Evolutionary conservation across 306 rosid species (phyloP).

Genomic region (Vigna mungo): DNA sequence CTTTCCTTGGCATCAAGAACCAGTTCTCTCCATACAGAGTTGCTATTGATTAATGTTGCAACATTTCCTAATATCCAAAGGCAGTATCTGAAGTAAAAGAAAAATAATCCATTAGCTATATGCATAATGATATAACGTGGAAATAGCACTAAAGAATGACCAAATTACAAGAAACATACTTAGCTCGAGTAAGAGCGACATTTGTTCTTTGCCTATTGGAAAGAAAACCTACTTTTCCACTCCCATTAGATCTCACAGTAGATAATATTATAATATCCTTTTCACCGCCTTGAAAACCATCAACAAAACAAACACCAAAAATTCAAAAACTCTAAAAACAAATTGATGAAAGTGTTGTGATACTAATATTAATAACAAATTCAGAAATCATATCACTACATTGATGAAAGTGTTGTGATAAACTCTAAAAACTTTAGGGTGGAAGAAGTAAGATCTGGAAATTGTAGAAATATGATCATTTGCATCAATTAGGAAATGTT

Average conservation of each 20-base stretch:
- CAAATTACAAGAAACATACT: too few relatives aligned
- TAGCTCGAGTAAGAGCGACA: constrained; percentile 68
- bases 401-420: too few relatives aligned
- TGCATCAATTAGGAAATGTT: too few relatives aligned
- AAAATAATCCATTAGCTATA: not conserved
- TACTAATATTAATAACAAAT: too few relatives aligned
- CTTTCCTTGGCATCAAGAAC: constrained; percentile 55
- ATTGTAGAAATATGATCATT: too few relatives aligned
- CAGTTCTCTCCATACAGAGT: constrained; percentile 54
- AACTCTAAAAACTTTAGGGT: too few relatives aligned
- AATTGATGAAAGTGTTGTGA: too few relatives aligned
- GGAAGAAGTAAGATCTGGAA: too few relatives aligned
- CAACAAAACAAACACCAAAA: constrained; percentile 66
- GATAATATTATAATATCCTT: constrained; percentile 63
- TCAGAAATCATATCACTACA: too few relatives aligned
- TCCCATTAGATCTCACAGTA: constrained; percentile 53
- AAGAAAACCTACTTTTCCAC: constrained; percentile 64
- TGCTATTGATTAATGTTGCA: constrained; percentile 45
- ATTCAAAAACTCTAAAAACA: too few relatives aligned
- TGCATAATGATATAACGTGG: not conserved
- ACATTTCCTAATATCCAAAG: constrained; percentile 68
- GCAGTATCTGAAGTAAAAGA: constrained; percentile 45
- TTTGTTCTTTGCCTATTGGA: constrained; percentile 60
- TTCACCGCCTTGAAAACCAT: constrained; percentile 80
- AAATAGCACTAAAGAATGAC: not conserved